Conservation (phyloP, 495 filamentous ascomycete genomes). For the Massariosphaeria phaeospora region DNA sequence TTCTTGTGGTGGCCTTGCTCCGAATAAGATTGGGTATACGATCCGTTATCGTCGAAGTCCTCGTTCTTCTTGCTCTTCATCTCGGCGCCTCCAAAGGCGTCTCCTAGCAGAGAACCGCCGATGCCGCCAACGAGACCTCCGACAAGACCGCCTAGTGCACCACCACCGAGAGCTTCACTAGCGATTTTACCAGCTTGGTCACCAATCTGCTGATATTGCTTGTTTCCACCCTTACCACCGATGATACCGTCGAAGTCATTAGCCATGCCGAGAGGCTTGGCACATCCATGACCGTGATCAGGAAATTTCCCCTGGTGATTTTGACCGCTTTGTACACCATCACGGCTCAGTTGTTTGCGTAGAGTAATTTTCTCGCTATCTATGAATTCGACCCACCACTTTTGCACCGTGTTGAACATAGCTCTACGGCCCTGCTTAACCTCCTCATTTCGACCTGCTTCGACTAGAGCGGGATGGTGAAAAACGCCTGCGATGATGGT, state of each 20-base stretch:
- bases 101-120: constrained; percentile 35
- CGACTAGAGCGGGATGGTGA: constrained; percentile 75
- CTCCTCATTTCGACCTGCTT: constrained; percentile 66
- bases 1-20: constrained; percentile 44
- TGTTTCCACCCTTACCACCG: constrained; percentile 32
- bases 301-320: constrained; percentile 84
- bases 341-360: constrained; percentile 65
- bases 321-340: constrained; percentile 65
- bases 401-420: constrained; percentile 72
- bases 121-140: constrained; percentile 45
- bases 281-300: constrained; percentile 80
- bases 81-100: constrained; percentile 42
- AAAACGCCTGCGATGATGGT: constrained; percentile 77
- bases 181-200: constrained; percentile 32
- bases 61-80: constrained; percentile 43
- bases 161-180: constrained; percentile 41
- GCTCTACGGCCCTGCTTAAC: constrained; percentile 63
- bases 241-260: constrained; percentile 34
- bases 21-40: constrained; percentile 43
- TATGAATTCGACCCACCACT: constrained; percentile 70
- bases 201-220: constrained; percentile 33
- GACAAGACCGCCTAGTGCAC: constrained; percentile 43
- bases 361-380: constrained; percentile 58
- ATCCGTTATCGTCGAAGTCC: constrained; percentile 39
- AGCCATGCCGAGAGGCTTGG: constrained; percentile 61